A percentile compares a stretch with the other conserved stretches of the same genome.
phyloP scores from a whole-genome alignment of 306 rosid genomes.

The Vicia villosa region DNA sequence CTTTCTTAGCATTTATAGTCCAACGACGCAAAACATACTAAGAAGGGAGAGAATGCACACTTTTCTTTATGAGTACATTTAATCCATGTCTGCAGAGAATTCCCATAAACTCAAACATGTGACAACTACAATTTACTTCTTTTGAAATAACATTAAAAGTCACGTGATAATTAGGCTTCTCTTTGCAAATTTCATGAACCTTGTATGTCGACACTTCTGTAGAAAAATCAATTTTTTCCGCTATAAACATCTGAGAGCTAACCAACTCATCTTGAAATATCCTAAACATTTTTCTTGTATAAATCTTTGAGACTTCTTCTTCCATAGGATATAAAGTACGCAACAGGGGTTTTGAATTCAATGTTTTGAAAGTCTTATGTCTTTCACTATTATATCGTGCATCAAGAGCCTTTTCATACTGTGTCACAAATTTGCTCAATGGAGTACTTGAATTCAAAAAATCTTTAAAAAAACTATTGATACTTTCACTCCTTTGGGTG shows the following conservation, averaged over 20 bases:
- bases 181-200: background rate
- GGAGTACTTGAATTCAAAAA: constrained; percentile 1
- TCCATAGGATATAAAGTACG: background rate
- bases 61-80: background rate
- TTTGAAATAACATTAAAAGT: background rate
- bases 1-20: background rate
- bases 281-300: background rate
- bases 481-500: too few species aligned
- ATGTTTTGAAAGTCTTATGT: background rate
- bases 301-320: background rate
- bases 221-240: background rate
- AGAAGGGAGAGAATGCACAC: background rate
- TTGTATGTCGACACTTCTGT: background rate
- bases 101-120: too few species aligned
- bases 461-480: too few species aligned
- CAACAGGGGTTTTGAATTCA: background rate
- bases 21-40: background rate
- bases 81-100: too few species aligned
- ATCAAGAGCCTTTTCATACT: background rate
- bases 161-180: background rate
- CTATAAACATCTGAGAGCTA: background rate
- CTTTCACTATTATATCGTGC: background rate
- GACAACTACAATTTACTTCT: background rate
- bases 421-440: background rate
- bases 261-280: background rate